Evolutionary conservation across 768 basidiomycete species (phyloP), one percentile per base, ranked within the genome.

Genomic region (Pisolithus microcarpus): DNA sequence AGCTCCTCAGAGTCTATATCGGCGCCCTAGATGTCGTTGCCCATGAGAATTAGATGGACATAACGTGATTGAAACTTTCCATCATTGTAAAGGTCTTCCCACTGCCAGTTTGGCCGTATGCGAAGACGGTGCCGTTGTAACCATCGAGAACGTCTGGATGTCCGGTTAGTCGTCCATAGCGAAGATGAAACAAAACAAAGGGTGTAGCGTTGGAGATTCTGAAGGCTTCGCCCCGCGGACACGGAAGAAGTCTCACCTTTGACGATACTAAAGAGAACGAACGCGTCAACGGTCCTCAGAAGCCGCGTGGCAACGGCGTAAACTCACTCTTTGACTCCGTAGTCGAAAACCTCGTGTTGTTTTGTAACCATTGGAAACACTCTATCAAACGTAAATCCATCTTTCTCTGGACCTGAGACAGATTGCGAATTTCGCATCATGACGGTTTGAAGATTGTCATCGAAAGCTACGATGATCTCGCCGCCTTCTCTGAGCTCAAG

Each of bases 81-180:
- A 98, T 98, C 96, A 98, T 98, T 19, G 96, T 94, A 69, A 93
- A 95, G 1, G 91, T 93, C 72, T 99, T 99, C 52, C 95, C 95
- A 57, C 89, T 92, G 57, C 88, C 90, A 2, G 95, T 97, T 68
- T 97, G 95, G 36, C 95, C 95, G 69, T 99, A 99, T 46, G 96
- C 96, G 57, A 99, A 81, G 50, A 98, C 87, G 10, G 93, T 97
- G 46, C 96, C 96, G 61, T 99, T 99, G 74, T 99, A 99, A 23
- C 96, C 96, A 70, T 91, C 88, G 65, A 99, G 82, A 44, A 99
- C 96, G 77, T 99, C 96, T 97, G 54, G 43, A 43, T 42, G 54
- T 43, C 34, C 23, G 15, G 52, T 69, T 49, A 65, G 62, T 52
- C 11, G 51, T 56, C 50, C 38, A 40, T 23, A 24, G 51, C 30